These are phyloP conservation scores for Volutella citrinella DNA, from an alignment of 2,329 filamentous ascomycete species.

Conservation along the genomic window DNA sequence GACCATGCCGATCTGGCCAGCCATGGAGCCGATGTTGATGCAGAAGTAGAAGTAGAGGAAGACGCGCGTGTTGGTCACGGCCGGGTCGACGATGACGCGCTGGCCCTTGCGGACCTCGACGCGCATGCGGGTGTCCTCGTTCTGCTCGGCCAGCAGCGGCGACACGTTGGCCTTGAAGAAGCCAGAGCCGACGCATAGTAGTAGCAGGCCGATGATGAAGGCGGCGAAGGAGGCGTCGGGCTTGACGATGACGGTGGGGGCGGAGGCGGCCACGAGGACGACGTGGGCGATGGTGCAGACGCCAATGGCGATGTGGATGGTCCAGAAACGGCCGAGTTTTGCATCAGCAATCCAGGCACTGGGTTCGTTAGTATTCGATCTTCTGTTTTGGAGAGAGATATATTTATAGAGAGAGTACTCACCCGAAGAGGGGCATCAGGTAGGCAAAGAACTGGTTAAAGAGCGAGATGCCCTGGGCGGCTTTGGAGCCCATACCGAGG, in stretches of 20 bases:
- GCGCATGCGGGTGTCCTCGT: slow-evolving; percentile 54
- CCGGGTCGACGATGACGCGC: slow-evolving; percentile 68
- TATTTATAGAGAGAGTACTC: slow-evolving; percentile 20
- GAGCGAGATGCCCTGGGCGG: slow-evolving; percentile 45
- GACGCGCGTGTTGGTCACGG: slow-evolving; percentile 64
- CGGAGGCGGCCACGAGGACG: slow-evolving; percentile 62
- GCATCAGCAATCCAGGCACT: slow-evolving; percentile 62
- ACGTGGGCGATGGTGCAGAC: slow-evolving; percentile 65
- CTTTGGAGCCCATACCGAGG: slow-evolving; percentile 55
- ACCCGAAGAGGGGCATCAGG: slow-evolving; percentile 56
- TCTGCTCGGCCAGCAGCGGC: slow-evolving; percentile 69
- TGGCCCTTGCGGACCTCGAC: slow-evolving; percentile 58
- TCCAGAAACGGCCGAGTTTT: slow-evolving; percentile 69
- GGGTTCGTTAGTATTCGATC: not conserved
- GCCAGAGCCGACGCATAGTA: slow-evolving; percentile 63
- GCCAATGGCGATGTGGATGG: slow-evolving; percentile 65
- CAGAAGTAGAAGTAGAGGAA: slow-evolving; percentile 59
- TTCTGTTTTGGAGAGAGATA: slow-evolving; percentile 4
- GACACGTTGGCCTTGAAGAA: slow-evolving; percentile 82
- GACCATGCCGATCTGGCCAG: slow-evolving; percentile 60
- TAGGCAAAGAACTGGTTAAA: slow-evolving; percentile 64
- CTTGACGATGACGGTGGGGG: slow-evolving; percentile 60
- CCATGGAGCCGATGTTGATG: slow-evolving; percentile 64
- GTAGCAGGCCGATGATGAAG: slow-evolving; percentile 64
- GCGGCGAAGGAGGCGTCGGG: slow-evolving; percentile 57